These are phyloP conservation scores for Scenedesmus sp. DNA, from an alignment of 163 green algal species.

Conservation along the genomic window DNA sequence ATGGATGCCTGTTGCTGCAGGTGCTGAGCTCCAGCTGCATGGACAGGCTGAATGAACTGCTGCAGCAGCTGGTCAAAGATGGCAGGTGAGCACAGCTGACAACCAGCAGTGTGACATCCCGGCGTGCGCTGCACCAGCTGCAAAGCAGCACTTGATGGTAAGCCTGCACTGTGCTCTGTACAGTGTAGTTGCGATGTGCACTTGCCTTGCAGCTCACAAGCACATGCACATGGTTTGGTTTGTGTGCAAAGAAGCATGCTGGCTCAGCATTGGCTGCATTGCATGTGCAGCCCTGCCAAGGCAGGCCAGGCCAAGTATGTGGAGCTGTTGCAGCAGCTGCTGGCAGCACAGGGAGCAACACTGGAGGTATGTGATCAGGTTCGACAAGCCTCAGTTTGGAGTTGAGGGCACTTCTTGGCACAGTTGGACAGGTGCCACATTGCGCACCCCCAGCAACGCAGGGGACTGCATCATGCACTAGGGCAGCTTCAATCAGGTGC, in stretches of 20 bases:
- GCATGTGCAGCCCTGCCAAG: background rate
- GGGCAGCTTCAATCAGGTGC: background rate
- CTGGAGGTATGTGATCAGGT: background rate
- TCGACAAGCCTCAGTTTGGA: background rate
- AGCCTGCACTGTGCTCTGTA: background rate
- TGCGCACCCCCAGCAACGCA: no score
- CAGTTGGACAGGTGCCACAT: no score
- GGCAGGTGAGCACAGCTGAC: conserved; percentile 15
- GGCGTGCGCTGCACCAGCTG: background rate
- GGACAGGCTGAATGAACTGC: background rate
- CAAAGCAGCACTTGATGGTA: background rate
- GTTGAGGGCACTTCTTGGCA: no score
- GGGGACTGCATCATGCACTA: no score
- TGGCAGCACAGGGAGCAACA: conserved; percentile 17
- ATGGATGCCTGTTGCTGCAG: background rate
- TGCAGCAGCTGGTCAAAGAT: background rate
- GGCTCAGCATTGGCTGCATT: background rate
- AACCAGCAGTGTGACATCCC: background rate
- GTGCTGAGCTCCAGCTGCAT: conserved; percentile 20
- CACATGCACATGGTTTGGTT: background rate
- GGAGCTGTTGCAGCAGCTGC: background rate
- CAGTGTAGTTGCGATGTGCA: background rate
- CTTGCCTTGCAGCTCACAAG: background rate
- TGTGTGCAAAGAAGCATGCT: no score
- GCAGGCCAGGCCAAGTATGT: conserved; percentile 5